Base-by-base conservation (phyloP, 2,329 filamentous ascomycete species). In the Penicillium sp. region DNA sequence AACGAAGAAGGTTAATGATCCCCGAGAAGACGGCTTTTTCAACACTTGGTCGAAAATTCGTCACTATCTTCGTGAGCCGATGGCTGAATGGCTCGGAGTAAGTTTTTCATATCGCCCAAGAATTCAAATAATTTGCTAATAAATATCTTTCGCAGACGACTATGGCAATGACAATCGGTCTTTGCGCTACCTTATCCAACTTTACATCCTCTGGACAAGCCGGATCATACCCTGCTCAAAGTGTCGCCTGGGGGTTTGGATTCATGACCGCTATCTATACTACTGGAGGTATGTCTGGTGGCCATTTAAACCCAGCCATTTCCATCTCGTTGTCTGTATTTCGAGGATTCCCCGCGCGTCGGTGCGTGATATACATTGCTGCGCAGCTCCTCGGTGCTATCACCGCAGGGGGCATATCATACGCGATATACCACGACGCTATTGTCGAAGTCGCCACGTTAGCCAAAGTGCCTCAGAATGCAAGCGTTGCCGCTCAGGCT, bases 291-390 rank as follows among this genome's bases (percentile, higher is more conserved):
- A 72, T 81, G 5, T 79, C 76, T 4, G 79, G 80, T 56, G 78
- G 75, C 0, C 79, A 82, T 53, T 69, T 82, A n/a, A 82, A 80
- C 49, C 80, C 80, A 0, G 77, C 74, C 0, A 72, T 82, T 7
- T 77, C 77, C 0, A 70, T 81, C 19, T 45, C 67, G 1, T 59
- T 75, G 3, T 66, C 64, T 15, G 58, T 71, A 3, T 75, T 68
- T 47, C 71, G 73, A 3, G 74, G 73, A 12, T 75, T 76, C 39
- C 74, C 73, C 0, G 68, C 63, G 8, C 61, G 64, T 0, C 61
- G 66, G 19, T 66, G 65, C 4, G 42, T 63, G 1, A 55, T 65
- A 0, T 76, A 75, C 51, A 62, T 73, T n/a, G 43, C 67, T 2
- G 71, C 72, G 0, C 74, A 77, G 55, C 57, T 76, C 7, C 59